Evolutionary conservation across 2,329 filamentous ascomycete species (phyloP), one percentile per base, ranked within the genome.

Genomic region (Acrodontium crateriforme): DNA sequence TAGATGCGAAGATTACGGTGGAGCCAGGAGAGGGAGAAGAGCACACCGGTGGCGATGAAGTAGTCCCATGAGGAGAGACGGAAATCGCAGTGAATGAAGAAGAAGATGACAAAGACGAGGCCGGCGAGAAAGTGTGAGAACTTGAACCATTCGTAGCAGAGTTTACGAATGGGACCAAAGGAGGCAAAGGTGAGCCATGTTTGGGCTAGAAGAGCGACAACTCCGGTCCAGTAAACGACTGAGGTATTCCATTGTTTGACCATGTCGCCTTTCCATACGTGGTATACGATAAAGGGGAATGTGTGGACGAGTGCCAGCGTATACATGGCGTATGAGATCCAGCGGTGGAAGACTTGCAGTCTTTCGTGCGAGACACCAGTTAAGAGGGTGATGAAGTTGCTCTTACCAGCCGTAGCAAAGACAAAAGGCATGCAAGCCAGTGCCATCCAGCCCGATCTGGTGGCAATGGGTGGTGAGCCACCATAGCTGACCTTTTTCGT

Each of bases 131-230:
- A 60, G 40, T 74, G 70, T 0, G 64, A 62, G 3, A 56, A 56
- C 38, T 74, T 74, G 62, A 74, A 74, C 41, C 70, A 67, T 37
- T 75, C 70, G 42, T 74, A 74, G 37, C 53, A 64, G 1, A 61
- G 55, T 28, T 65, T 63, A 4, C 68, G 69, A 23, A 72, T 58
- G 11, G 49, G 55, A 10, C 58, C 56, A 16, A 67, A 45, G 0
- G 68, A 72, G 41, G 65, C 59, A 29, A 71, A 54, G 2, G 67
- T 72, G 16, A 73, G 50, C 48, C 62, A 70, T 2, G 64, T 55
- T 39, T 73, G 67, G 3, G 61, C 53, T 3, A 71, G 34, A 2
- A 74, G 37, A 0, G 68, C 62, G 9, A 65, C 56, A 2, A 71
- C 60, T 1, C 69, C 69, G 0, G 67, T 71, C 59, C 65, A 64